Base-by-base conservation (phyloP, 345 rosid species). In the Sisymbrium altissimum region DNA sequence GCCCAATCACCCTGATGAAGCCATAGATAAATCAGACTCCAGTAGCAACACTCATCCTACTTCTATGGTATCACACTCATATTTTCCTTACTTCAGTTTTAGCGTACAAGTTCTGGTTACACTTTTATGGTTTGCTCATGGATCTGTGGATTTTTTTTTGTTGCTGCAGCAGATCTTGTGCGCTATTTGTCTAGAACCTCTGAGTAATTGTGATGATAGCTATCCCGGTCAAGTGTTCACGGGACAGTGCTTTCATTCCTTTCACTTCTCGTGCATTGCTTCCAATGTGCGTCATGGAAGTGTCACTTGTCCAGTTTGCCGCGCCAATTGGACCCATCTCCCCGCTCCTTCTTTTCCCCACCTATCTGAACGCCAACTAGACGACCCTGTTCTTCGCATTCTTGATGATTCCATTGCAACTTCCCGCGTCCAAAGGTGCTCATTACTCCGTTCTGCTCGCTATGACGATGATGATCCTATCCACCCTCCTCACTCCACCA, bases 261-360 rank as follows among this genome's bases (percentile, higher is more conserved):
- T 92, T 81, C 97, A 92, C 68, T 88, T 84, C 36, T 80, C 82
- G 44, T 92, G 97, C 85, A 89, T 92, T 58, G 80, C 96, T 72
- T 85, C 97, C 60, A 92, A 92, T 70, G 96, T 92, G 29, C 93
- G 90, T 66, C 96, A 92, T 62, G 97, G 97, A 27, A 92, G 85
- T 55, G 83, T 89, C 49, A 89, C 90, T 78, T 92, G 97, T 78
- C 97, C 96, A 13, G 85, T 92, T 71, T 92, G 97, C 67, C 93
- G 97, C 33, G 90, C 97, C 33, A 89, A 84, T 69, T 92, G 97
- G 96, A 89, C 96, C 36, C 96, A 86, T 78, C 93, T 89, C 70
- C 96, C 97, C 8, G 89, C 88, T 80, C 56, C 78, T 75, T 74
- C 88, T 35, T 79, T 78, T 74, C 84, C 77, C 0, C 81, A 89